Base-by-base conservation (phyloP, 495 filamentous ascomycete genomes). In the Penicillium riverlandense region DNA sequence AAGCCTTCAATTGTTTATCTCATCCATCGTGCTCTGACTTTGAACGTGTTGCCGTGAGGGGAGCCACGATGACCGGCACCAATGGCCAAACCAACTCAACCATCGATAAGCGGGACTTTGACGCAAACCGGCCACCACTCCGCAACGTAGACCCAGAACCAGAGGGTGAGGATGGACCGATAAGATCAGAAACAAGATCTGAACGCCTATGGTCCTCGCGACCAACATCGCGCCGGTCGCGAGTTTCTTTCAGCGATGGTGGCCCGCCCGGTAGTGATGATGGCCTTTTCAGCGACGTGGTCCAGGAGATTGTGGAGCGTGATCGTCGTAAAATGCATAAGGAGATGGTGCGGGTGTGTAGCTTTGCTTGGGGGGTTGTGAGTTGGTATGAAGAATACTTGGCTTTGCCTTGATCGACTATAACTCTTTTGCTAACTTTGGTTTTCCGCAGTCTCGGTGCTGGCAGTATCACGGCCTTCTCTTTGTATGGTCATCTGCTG, bases 401-500 rank as follows among this genome's bases (percentile, higher is more conserved):
- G 15, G n/a, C 11, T 9, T 36, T 39, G 12, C 37, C 22, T 22
- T 49, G 13, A 38, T 34, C 32, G 9, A 34, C n/a, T 34, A 12
- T 34, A 34, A 7, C 9, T 12, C 31, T 37, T n/a, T 15, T 31
- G 15, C 15, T 7, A 36, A 39, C 28, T 8, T 16, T 22, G 1
- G 6, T 38, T 46, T 40, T 8, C 14, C 41, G 11, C 47, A 79
- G 76, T 50, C 75, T 96, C 13, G 90, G 84, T 45, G 90, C 85
- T 10, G 88, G 89, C 41, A 89, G 84, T 44, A 82, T 95, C 45
- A 86, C 86, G 6, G 81, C 88, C 13, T 97, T 88, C 72, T 92
- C 87, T 4, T 76, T 98, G 32, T 98, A 96, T 65, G 91, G 84
- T 4, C 90, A 86, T 44, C 71, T 91, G 35, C 85, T 98, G 62